Conservation (phyloP, 2,329 filamentous ascomycete genomes). For the Calonectria montana region DNA sequence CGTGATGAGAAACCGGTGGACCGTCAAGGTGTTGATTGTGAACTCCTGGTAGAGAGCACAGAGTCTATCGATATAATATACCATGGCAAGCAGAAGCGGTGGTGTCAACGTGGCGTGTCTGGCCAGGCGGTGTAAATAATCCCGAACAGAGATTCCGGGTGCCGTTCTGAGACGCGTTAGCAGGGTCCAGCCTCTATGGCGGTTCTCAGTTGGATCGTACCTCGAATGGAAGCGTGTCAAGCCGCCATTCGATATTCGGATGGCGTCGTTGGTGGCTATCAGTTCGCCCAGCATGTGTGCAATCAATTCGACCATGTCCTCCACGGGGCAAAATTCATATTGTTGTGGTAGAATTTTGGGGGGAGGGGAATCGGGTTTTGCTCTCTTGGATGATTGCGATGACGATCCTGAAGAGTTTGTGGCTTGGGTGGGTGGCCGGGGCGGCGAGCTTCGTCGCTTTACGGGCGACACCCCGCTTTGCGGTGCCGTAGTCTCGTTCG, state of each 20-base stretch:
- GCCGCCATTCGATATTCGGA: conserved; percentile 77
- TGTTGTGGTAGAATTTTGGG: conserved; percentile 73
- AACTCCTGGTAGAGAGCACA: conserved; percentile 94
- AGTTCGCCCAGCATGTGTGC: conserved; percentile 96
- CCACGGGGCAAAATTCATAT: conserved; percentile 85
- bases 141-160: conserved; percentile 91
- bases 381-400: conserved; percentile 60
- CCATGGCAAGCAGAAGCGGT: conserved; percentile 96
- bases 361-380: conserved; percentile 60
- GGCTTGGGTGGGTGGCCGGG: conserved; percentile 45
- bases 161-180: conserved; percentile 62
- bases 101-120: conserved; percentile 94
- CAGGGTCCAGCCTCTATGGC: conserved; percentile 18
- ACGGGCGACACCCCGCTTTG: conserved; percentile 46
- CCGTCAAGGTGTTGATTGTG: conserved; percentile 94
- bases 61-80: conserved; percentile 97
- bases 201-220: conserved; percentile 56
- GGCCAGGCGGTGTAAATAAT: conserved; percentile 92
- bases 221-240: conserved; percentile 96
- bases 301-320: conserved; percentile 91
- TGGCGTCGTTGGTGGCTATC: conserved; percentile 92
- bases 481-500: conserved; percentile 26
- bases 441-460: conserved; percentile 47
- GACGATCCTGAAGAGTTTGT: conserved; percentile 40
- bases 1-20: conserved; percentile 96